A percentile compares a stretch with the other conserved stretches of the same genome.
These are phyloP conservation scores for Pholiota adiposa DNA, from an alignment of 1,284 basidiomycete genomes.

Conservation along the genomic window DNA sequence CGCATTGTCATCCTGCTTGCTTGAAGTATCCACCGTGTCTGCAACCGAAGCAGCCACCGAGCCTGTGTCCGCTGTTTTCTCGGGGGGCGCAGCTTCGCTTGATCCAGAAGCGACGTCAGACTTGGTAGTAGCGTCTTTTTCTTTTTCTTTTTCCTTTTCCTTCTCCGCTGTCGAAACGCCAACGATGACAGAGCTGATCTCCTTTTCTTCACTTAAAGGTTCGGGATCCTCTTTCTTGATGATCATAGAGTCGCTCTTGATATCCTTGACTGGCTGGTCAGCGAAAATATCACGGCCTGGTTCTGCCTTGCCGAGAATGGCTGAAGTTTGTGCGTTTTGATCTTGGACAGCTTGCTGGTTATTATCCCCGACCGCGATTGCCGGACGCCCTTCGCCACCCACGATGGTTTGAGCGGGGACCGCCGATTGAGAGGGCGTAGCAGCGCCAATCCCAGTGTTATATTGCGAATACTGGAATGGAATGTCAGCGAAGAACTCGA, in stretches of 20 bases:
- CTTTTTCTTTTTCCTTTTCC: not conserved
- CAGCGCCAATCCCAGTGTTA: constrained; percentile 30
- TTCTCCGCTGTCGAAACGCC: constrained; percentile 7
- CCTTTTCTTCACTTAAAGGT: constrained; percentile 36
- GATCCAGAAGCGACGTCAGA: constrained; percentile 10
- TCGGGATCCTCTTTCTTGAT: constrained; percentile 22
- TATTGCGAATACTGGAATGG: constrained; percentile 59
- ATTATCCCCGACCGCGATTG: constrained; percentile 44
- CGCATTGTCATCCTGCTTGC: constrained; percentile 5
- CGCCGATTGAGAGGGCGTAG: constrained; percentile 42
- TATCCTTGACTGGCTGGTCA: constrained; percentile 39
- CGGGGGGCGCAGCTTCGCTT: not conserved
- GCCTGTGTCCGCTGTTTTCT: not conserved
- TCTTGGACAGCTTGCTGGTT: constrained; percentile 10
- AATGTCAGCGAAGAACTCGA: constrained; percentile 1
- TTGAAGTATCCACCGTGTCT: constrained; percentile 13
- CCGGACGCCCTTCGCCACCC: constrained; percentile 52
- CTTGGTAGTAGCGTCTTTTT: not conserved
- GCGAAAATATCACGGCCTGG: constrained; percentile 74
- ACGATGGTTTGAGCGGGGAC: constrained; percentile 42
- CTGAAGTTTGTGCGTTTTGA: constrained; percentile 33
- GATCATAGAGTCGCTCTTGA: constrained; percentile 35
- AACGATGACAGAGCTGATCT: constrained; percentile 37
- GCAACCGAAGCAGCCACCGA: not conserved
- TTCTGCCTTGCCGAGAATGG: constrained; percentile 57